phyloP scores from a whole-genome alignment of 169 alveolate species.

The Hepatocystis sp. region DNA sequence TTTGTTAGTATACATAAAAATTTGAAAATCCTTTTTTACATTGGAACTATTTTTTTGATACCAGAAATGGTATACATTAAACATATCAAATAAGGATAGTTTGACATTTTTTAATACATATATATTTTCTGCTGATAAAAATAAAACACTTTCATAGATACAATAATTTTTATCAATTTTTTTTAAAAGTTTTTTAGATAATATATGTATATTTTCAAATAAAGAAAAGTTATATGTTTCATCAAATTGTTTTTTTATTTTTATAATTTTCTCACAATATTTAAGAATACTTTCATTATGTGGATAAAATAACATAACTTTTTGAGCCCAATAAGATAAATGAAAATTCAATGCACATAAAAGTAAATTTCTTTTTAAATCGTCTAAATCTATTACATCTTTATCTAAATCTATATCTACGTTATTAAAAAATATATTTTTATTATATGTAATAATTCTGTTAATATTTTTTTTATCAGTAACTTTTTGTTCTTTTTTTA shows the following conservation, averaged over 20 bases:
- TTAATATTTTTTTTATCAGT: conserved; percentile 33
- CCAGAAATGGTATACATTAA: conserved; percentile 68
- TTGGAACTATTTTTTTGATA: conserved; percentile 49
- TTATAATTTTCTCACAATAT: conserved; percentile 34
- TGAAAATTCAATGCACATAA: conserved; percentile 73
- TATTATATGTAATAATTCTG: conserved; percentile 40
- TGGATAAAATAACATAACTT: conserved; percentile 71
- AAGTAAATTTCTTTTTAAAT: conserved; percentile 34
- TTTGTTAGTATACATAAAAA: conserved; percentile 59
- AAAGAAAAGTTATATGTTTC: conserved; percentile 53
- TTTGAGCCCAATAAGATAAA: conserved; percentile 68
- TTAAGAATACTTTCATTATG: conserved; percentile 65
- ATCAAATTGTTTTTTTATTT: conserved; percentile 58
- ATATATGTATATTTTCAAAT: conserved; percentile 36
- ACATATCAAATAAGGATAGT: conserved; percentile 46
- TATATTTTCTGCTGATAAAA: conserved; percentile 49
- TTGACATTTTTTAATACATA: conserved; percentile 49
- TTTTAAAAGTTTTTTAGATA: conserved; percentile 50
- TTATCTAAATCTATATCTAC: conserved; percentile 60
- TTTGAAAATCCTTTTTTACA: conserved; percentile 31
- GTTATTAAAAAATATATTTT: conserved; percentile 36
- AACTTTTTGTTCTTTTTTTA: not conserved
- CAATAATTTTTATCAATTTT: conserved; percentile 44
- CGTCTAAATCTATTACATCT: conserved; percentile 49
- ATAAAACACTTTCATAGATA: conserved; percentile 70